Base-by-base conservation (phyloP, 2,329 filamentous ascomycete genomes). In the Fusarium sp. region DNA sequence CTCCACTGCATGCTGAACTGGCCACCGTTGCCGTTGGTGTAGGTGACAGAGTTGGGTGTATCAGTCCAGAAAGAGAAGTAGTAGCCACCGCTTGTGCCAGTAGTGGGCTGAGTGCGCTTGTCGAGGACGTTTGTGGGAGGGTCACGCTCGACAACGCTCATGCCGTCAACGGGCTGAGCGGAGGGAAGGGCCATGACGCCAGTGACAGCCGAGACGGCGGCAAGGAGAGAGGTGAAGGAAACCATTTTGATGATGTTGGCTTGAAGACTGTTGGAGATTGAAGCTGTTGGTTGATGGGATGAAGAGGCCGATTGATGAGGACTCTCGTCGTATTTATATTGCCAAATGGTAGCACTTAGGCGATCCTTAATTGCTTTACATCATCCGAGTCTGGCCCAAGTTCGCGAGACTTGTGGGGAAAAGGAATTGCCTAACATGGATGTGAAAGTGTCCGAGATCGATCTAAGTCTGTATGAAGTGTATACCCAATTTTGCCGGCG, bases 51-150 rank as follows among this genome's bases (percentile, higher is more conserved):
- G 25, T 81, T 83, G 49, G 80, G 83, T 3, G 83, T 84, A 47
- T 87, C 84, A 52, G 84, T 85, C 85, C 85, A 87, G 79, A 82
- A 87, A 8, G 82, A 86, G 69, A 85, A 87, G 76, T 83, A 87
- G 76, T 46, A 78, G 15, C 86, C 86, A 57, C 84, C 82, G 73
- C 79, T 78, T 9, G 52, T 78, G 11, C 81, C 81, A 1, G 77
- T 78, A 33, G 75, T 86, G 52, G 86, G 81, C 3, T n/a, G 21
- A 10, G 81, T 83, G 11, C 78, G 78, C 67, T 72, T 72, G 35
- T 66, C 80, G 19, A 82, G 77, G 46, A 81, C 50, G 23, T 53
- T 53, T 28, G 50, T 53, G 5, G 33, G 50, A 21, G 50, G 50
- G 19, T 28, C 50, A 28, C 50, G 50, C 50, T 53, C 32, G 10